These are phyloP conservation scores for Aegilops bicornis DNA, from an alignment of 176 grass and related monocot species.

Conservation along the genomic window DNA sequence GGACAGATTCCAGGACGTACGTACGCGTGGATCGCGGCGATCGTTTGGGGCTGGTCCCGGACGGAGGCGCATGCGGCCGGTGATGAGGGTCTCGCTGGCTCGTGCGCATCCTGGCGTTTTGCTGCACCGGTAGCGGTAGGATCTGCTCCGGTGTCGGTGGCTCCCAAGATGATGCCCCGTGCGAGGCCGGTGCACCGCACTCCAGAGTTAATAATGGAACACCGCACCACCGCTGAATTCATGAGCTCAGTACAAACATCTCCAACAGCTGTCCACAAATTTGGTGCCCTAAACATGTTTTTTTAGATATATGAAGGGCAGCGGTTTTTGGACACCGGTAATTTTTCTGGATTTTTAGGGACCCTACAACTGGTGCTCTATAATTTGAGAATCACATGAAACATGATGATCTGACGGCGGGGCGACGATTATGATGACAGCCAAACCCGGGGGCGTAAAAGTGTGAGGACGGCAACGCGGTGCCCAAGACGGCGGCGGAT, in stretches of 20 bases:
- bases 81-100: background rate
- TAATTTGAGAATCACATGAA: too few species aligned
- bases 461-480: too few species aligned
- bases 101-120: background rate
- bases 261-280: too few species aligned
- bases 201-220: background rate
- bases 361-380: too few species aligned
- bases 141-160: background rate
- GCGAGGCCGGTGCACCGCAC: background rate
- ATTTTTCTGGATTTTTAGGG: too few species aligned
- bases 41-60: constrained; percentile 24
- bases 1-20: background rate
- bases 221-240: background rate
- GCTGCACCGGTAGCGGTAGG: background rate
- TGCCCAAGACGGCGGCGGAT: too few species aligned
- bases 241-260: background rate
- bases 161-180: background rate
- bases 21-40: background rate
- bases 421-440: too few species aligned
- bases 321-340: too few species aligned
- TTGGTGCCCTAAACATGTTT: too few species aligned
- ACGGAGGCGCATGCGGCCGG: background rate
- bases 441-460: too few species aligned
- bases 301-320: too few species aligned
- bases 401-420: too few species aligned